These are phyloP conservation scores for Mycena rosella DNA, from an alignment of 768 basidiomycete genomes.

Conservation along the genomic window DNA sequence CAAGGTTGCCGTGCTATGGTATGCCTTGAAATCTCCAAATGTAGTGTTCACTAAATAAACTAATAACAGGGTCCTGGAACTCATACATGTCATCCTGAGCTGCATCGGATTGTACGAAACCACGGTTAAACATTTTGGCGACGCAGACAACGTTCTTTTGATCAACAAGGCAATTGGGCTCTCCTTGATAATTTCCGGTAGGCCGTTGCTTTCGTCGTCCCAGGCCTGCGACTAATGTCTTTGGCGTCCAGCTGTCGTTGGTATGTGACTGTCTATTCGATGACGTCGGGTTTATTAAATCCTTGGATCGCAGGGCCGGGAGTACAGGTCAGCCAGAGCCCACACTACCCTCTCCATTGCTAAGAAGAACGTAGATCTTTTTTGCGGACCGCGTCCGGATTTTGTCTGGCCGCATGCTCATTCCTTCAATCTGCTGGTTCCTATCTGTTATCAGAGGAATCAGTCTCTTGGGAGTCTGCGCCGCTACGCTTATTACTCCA, in stretches of 20 bases:
- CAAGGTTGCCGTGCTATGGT: conserved; percentile 21
- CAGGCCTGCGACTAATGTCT: not conserved
- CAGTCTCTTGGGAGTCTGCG: conserved; percentile 12
- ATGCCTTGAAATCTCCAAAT: not conserved
- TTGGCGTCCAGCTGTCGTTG: conserved; percentile 6
- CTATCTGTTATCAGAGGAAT: not conserved
- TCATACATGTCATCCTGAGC: conserved; percentile 18
- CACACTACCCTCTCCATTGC: not conserved
- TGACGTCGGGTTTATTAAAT: too few species aligned
- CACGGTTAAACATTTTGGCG: conserved; percentile 18
- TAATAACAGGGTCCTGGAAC: conserved; percentile 12
- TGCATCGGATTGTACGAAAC: conserved; percentile 10
- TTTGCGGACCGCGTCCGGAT: conserved; percentile 16
- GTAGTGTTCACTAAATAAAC: not conserved
- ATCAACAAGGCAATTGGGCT: conserved; percentile 23
- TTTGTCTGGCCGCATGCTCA: conserved; percentile 1
- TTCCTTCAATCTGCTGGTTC: conserved; percentile 15
- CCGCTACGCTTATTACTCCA: conserved; percentile 3
- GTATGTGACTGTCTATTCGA: not conserved
- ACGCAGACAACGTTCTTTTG: conserved; percentile 4
- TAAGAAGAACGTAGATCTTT: conserved; percentile 1
- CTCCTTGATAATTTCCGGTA: conserved; percentile 13
- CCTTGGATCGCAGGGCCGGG: conserved; percentile 5
- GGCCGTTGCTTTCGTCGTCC: not conserved
- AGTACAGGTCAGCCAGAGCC: not conserved